phyloP scores from a whole-genome alignment of 768 basidiomycete species.

The Imleria badia region DNA sequence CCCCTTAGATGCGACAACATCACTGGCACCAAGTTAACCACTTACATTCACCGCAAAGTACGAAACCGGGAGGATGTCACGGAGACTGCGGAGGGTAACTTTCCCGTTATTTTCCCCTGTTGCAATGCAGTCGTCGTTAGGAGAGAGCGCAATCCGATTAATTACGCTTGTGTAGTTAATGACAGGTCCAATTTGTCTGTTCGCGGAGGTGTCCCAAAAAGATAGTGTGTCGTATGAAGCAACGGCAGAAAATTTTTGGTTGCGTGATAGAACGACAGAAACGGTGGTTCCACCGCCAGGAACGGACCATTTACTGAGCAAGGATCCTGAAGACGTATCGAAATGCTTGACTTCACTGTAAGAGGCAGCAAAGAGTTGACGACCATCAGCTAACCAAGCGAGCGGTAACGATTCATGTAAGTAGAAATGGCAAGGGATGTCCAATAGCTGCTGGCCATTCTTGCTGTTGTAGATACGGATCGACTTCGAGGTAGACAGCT shows the following conservation, averaged over 20 bases:
- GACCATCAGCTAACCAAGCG: constrained; percentile 1
- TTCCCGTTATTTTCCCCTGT: not conserved
- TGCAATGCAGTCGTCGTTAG: not conserved
- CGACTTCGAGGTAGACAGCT: too few species aligned
- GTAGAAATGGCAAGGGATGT: not conserved
- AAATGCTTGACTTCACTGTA: not conserved
- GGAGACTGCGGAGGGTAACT: not conserved
- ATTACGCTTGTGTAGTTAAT: not conserved
- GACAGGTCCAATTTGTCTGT: too few species aligned
- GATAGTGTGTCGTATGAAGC: not conserved
- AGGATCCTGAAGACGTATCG: not conserved
- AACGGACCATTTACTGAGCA: not conserved
- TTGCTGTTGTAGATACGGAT: constrained; percentile 3
- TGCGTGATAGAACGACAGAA: not conserved
- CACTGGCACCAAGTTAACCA: too few species aligned
- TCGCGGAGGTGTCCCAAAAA: not conserved
- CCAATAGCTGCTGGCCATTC: not conserved
- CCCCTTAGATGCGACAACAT: too few species aligned
- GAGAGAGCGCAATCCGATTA: not conserved
- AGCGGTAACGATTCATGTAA: not conserved
- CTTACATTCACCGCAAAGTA: not conserved
- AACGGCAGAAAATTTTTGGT: not conserved
- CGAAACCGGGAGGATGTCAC: not conserved
- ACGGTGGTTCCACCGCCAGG: not conserved
- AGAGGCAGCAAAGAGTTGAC: not conserved